Percentiles rank a stretch among this genome's conserved stretches.
These are phyloP conservation scores for Teunomyces cretensis DNA, from an alignment of 805 yeast species.

Conservation along the genomic window DNA sequence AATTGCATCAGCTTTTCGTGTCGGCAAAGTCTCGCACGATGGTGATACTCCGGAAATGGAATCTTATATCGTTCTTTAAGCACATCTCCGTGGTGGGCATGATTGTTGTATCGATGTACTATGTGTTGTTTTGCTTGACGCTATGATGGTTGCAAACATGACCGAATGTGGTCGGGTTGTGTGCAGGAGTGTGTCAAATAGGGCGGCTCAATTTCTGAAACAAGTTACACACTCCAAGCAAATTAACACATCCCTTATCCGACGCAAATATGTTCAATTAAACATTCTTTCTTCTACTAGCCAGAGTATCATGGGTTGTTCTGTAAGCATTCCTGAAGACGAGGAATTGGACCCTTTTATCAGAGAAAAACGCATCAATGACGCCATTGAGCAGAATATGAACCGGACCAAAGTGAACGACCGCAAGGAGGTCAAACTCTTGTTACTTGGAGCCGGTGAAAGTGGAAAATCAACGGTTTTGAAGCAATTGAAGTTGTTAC, in stretches of 20 bases:
- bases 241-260: background rate
- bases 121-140: conserved; percentile 20
- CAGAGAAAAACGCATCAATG: conserved; percentile 54
- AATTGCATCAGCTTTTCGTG: conserved; percentile 2
- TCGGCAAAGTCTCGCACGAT: background rate
- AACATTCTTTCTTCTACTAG: background rate
- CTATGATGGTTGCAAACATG: conserved; percentile 8
- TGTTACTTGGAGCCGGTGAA: conserved; percentile 92
- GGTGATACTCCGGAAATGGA: conserved; percentile 19
- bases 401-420: conserved; percentile 50
- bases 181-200: conserved; percentile 12
- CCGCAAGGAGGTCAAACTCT: conserved; percentile 62
- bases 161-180: background rate
- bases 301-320: conserved; percentile 62
- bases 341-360: conserved; percentile 54
- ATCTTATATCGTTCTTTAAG: conserved; percentile 15
- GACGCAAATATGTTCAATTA: background rate
- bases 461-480: conserved; percentile 91
- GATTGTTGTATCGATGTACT: conserved; percentile 20
- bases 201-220: conserved; percentile 14
- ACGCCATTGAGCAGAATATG: conserved; percentile 63
- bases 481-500: conserved; percentile 82
- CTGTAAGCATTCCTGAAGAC: conserved; percentile 48
- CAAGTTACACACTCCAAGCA: background rate
- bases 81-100: conserved; percentile 19